Base-by-base conservation (phyloP, 352 stramenopile species). In the Globisporangium takayamanum region DNA sequence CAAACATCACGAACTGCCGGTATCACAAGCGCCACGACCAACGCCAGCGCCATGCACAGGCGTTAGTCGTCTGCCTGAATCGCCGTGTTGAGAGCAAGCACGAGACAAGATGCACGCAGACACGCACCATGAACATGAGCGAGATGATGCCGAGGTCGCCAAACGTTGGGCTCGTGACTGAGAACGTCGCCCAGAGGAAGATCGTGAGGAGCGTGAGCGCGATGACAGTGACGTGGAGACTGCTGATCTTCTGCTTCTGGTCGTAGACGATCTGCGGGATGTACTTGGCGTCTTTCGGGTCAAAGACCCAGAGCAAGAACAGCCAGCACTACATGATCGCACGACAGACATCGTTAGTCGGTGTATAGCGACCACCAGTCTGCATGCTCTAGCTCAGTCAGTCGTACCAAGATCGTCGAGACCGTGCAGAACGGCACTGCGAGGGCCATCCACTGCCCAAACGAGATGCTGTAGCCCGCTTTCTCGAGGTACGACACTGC, bases 251-350 rank as follows among this genome's bases (percentile, higher is more conserved):
- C 64, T 94, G 81, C 62, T 90, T 91, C 64, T 97, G 86, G 57
- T 95, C 80, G 71, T 97, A 96, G 16, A 97, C 84, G 46, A 97
- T 97, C 55, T 96, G 87, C 22, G 90, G 90, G 25, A 97, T 97
- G 61, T 85, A 92, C 51, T 84, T 88, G 15, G 90, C 87, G 55
- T 97, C 89, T 41, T 85, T 69, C 15, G 89, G 89, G 49, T 95
- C 67, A 61, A 97, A 80, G 5, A 92, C 80, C 78, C 85, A 89
- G 25, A 94, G 53, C 59, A 97, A 63, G 52, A 96, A 89, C 37
- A 89, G n/a, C 90, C 90, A 97, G 58, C 86, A 95, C 78, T 92
- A 33, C 41, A 15, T 11, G 47, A 1, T 44, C 22, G 28, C 14
- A 26, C 47, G 33, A 28, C 28, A 30, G n/a, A 37, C 6, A 26